These are phyloP conservation scores for Gigaspora rosea DNA, from an alignment of 192 early-diverging fungal species.

Conservation along the genomic window DNA sequence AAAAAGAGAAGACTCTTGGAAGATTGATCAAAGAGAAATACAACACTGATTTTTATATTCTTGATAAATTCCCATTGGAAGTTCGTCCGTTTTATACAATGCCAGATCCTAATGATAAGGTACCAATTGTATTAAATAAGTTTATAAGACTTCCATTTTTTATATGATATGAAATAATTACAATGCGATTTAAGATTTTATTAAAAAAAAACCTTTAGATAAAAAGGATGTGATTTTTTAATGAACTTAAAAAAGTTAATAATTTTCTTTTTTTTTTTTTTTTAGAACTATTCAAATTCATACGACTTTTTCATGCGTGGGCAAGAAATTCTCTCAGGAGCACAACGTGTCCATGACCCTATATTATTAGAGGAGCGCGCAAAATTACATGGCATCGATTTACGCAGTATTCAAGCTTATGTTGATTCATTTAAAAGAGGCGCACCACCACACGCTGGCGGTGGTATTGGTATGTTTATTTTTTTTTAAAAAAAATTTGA, in stretches of 20 bases:
- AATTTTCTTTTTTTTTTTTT: not conserved
- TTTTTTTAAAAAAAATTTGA: not conserved
- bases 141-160: conserved; percentile 20
- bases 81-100: conserved; percentile 99
- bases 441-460: conserved; percentile 96
- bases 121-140: conserved; percentile 32
- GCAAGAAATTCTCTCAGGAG: conserved; percentile 98
- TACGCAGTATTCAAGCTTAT: conserved; percentile 84
- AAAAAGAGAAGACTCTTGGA: conserved; percentile 83
- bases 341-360: conserved; percentile 97
- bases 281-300: conserved; percentile 91
- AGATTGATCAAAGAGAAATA: conserved; percentile 90
- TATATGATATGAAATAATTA: not conserved
- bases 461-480: conserved; percentile 74
- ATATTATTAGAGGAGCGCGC: conserved; percentile 76
- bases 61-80: conserved; percentile 98
- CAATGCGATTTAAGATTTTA: not conserved
- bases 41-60: conserved; percentile 96
- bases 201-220: too few species aligned
- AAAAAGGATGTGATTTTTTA: not conserved
- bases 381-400: conserved; percentile 74
- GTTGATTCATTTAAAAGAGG: conserved; percentile 96
- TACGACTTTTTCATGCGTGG: conserved; percentile 99
- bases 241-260: not conserved
- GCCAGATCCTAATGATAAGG: conserved; percentile 85